A percentile compares a stretch with the other conserved stretches of the same genome.
Conservation (phyloP, 129 eudicot genomes). For the Centaurea solstitialis region DNA sequence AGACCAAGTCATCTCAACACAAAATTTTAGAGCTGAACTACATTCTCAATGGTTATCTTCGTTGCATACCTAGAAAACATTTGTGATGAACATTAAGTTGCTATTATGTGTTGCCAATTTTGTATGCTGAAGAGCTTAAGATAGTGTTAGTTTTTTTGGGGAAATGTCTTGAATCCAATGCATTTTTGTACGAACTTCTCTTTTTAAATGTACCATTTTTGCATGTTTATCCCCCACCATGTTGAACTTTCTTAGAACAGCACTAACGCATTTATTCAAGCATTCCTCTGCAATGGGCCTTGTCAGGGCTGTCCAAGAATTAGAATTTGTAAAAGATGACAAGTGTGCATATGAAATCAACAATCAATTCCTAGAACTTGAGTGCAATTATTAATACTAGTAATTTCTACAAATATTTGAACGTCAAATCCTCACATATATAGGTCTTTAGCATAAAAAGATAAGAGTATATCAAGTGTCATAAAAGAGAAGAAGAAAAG, state of each 20-base stretch:
- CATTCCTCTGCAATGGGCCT: slow-evolving; percentile 34
- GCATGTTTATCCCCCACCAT: slow-evolving; percentile 41
- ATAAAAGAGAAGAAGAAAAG: background rate
- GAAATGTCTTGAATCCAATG: background rate
- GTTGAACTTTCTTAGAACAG: slow-evolving; percentile 49
- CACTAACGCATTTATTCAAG: slow-evolving; percentile 34
- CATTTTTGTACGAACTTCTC: background rate
- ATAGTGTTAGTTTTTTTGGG: background rate
- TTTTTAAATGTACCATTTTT: slow-evolving; percentile 50
- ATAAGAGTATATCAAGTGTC: background rate
- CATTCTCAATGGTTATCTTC: background rate
- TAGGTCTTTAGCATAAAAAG: background rate
- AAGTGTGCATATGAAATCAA: background rate
- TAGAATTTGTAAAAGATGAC: slow-evolving; percentile 2
- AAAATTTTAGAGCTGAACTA: background rate
- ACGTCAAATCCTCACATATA: background rate
- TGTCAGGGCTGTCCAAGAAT: slow-evolving; percentile 55
- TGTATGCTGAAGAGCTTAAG: background rate
- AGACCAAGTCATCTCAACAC: background rate
- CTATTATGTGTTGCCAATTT: background rate
- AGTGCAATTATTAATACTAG: background rate
- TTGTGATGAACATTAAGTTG: background rate
- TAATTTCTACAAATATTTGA: background rate
- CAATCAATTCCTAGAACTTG: background rate
- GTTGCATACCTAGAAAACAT: background rate